Evolutionary conservation across 2,329 filamentous ascomycete species (phyloP), one percentile per base, ranked within the genome.

Genomic region (Sarocladium strictum): DNA sequence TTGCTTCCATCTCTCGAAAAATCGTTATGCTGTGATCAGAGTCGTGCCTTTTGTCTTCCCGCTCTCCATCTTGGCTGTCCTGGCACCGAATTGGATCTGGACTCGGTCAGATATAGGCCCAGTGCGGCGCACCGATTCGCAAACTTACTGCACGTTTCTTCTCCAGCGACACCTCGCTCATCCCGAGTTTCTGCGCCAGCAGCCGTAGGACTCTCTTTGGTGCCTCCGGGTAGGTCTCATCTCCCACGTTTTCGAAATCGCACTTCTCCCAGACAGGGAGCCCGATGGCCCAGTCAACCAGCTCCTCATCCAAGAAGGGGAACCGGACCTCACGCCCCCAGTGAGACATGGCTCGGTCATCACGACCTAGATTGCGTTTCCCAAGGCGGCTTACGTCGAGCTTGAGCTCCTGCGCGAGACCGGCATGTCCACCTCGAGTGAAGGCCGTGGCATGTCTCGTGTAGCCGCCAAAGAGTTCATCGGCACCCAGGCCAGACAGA

Each of bases 381-480:
- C 93, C 92, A 1, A 99, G 81, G 23, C 95, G 83, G 49, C 82
- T 77, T 35, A 97, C 86, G 58, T 99, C 94, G 2, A 97, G 77
- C 56, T 88, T 83, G 4, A 99, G 80, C 69, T 99, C 93, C 1
- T 89, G 81, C 3, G 92, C 72, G 1, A 99, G 79, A 0, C 86
- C 89, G 0, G 71, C 57, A 61, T 90, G 90, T 1, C 90, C 87
- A 17, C 74, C 72, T 7, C 86, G 81, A 6, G 77, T 74, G 65
- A 88, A 97, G 0, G 92, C 90, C 3, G 84, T 83, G 2, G 83
- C 81, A 63, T 99, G 94, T 7, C 95, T 84, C 10, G 84, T 85
- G 67, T 99, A 99, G 7, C 94, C 94, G 15, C 89, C 94, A 66
- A 99, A 97, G 1, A 99, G 81, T 71, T 99, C 94, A 65, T 99